phyloP scores from a whole-genome alignment of 2,329 filamentous ascomycete species.

The Beauveria medogensis region DNA sequence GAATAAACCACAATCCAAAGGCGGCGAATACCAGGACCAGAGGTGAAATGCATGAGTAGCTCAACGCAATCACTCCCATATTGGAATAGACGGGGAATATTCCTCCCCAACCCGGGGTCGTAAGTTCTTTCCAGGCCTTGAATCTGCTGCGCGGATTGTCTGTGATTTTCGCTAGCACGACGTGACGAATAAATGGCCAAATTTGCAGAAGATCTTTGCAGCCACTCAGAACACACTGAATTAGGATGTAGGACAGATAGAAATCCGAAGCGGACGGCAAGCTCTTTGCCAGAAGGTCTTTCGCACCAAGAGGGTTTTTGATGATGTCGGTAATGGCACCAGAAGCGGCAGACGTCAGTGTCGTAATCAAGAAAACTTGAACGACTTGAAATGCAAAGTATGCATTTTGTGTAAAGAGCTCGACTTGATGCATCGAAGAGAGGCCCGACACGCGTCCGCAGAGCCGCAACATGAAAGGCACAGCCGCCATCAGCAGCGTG shows the following conservation, averaged over 20 bases:
- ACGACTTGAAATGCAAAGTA: constrained; percentile 89
- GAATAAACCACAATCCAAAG: constrained; percentile 71
- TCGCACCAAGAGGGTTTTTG: constrained; percentile 51
- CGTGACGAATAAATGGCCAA: constrained; percentile 49
- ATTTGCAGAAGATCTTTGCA: constrained; percentile 65
- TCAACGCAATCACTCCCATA: constrained; percentile 72
- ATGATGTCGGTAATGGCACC: constrained; percentile 57
- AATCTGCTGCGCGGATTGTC: constrained; percentile 78
- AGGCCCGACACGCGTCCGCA: constrained; percentile 10
- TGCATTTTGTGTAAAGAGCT: constrained; percentile 83
- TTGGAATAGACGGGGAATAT: constrained; percentile 75
- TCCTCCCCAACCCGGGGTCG: constrained; percentile 74
- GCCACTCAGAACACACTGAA: constrained; percentile 79
- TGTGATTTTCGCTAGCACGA: constrained; percentile 60
- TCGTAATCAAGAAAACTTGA: constrained; percentile 88
- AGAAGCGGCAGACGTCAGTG: constrained; percentile 70
- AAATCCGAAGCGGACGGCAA: constrained; percentile 85
- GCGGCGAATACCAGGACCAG: constrained; percentile 76
- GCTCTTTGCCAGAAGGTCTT: constrained; percentile 58
- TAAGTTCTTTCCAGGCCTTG: constrained; percentile 64
- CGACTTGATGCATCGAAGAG: constrained; percentile 45
- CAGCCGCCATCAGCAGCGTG: constrained; percentile 75
- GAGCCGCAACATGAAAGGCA: constrained; percentile 70
- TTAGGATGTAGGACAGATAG: constrained; percentile 86
- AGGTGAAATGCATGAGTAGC: constrained; percentile 80